Percentiles rank a stretch among this genome's conserved stretches.
These are phyloP conservation scores for Funneliformis geosporum DNA, from an alignment of 192 early-diverging fungal species.

Conservation along the genomic window DNA sequence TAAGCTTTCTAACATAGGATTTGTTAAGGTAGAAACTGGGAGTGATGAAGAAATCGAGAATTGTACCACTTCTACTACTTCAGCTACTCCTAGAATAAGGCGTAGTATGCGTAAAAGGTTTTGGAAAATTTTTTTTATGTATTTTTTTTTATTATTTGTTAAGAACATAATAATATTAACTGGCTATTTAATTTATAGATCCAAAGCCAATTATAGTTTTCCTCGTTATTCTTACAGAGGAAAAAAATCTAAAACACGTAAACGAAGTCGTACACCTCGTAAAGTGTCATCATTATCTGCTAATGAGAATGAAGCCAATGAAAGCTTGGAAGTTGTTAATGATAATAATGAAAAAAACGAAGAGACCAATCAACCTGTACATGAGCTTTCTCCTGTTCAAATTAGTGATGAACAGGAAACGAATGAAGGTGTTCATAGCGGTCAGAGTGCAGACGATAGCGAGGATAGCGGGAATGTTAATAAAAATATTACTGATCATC, in stretches of 20 bases:
- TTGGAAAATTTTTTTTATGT: background rate
- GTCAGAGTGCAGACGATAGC: background rate
- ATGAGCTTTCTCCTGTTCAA: background rate
- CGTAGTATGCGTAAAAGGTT: background rate
- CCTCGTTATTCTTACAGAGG: background rate
- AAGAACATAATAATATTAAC: background rate
- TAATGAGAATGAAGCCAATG: slow-evolving; percentile 17
- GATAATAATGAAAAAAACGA: background rate
- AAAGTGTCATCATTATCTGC: background rate
- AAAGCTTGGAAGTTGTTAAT: background rate
- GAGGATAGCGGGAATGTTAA: background rate
- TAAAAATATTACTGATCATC: background rate
- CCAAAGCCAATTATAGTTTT: background rate
- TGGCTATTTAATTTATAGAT: background rate
- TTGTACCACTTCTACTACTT: background rate
- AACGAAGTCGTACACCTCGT: background rate
- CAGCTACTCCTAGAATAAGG: background rate
- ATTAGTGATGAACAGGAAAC: background rate
- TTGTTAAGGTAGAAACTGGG: background rate
- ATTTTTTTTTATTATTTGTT: background rate
- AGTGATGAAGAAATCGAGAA: background rate
- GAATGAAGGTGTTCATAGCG: background rate
- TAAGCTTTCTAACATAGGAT: background rate
- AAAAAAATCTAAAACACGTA: background rate
- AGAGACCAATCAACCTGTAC: background rate